Base-by-base conservation (phyloP, 345 rosid species). In the Moricandia arvensis region DNA sequence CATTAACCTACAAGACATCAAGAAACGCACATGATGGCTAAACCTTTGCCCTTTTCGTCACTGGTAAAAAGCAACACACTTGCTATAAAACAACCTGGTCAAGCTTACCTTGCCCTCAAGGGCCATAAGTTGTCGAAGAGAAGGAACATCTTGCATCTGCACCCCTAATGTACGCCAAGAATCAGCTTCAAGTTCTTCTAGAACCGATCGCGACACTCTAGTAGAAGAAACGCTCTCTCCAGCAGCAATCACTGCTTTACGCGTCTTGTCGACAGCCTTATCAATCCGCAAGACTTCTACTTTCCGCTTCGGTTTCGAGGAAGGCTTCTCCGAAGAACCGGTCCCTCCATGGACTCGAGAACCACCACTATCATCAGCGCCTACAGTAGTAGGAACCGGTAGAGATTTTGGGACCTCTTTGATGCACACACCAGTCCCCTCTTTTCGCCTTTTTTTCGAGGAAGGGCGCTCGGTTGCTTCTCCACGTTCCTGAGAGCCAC, bases 121-220 rank as follows among this genome's bases (percentile, higher is more conserved):
- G 33, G 72, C 45, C 79, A 90, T 88, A 63, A 91, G 90, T 63
- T 80, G 80, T 30, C 83, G 81, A 26, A 94, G 84, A 5, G 97
- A 77, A 4, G 90, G 91, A 71, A 91, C 84, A 33, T 85, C 89
- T 81, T 87, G 90, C 95, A 91, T 85, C 63, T 79, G 80, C 37
- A 90, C 83, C 1, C 95, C 93, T 61, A 95, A 75, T 0, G 91
- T 82, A 58, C 79, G 86, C 97, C 97, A 90, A 29, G 97, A 87
- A 64, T 89, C 89, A 43, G 78, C 88, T 77, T 76, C 79, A 71
- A 90, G 81, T 3, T 63, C 60, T 66, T 62, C 33, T 26, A 88
- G 73, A 68, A 74, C 93, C 2, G 82, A 78, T 75, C 79, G 73
- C 11, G 87, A 83, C 57, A 89, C 88, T 78, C 86, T 83, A 86